Evolutionary conservation across 73 alveolate genomes (phyloP).

Genomic region (Tetrahymena malaccensis): DNA sequence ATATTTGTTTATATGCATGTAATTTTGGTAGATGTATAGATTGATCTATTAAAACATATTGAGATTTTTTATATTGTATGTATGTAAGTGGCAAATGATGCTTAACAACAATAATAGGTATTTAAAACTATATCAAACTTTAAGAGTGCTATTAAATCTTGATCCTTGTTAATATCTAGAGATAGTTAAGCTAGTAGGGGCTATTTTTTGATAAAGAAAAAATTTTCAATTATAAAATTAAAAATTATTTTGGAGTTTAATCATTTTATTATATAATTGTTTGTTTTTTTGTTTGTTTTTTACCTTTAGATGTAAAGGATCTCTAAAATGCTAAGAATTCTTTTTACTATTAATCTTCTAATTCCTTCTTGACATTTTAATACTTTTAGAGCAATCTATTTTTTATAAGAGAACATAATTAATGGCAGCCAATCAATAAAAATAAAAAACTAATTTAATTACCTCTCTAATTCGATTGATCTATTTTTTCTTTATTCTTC

Average conservation of each 20-base stretch:
- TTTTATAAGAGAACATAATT: not conserved
- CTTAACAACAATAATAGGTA: not conserved
- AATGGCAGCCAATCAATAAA: too few species aligned
- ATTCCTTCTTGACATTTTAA: constrained; percentile 45
- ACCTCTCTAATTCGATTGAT: constrained; percentile 43
- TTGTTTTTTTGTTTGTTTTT: not conserved
- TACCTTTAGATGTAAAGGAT: constrained; percentile 23
- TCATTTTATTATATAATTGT: too few species aligned
- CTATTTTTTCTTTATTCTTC: constrained; percentile 45
- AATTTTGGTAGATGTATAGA: not conserved
- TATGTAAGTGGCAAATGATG: not conserved
- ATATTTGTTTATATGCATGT: too few species aligned
- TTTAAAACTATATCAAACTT: not conserved
- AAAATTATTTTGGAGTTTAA: too few species aligned
- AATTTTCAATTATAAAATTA: too few species aligned
- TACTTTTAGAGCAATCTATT: constrained; percentile 46
- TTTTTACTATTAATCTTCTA: constrained; percentile 30
- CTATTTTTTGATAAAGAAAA: not conserved
- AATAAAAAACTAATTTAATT: not conserved
- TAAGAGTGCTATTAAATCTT: not conserved
- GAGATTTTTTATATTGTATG: not conserved
- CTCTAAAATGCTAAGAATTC: constrained; percentile 29
- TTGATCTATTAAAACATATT: not conserved
- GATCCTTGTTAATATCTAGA: not conserved
- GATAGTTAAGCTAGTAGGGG: not conserved